Base-by-base conservation (phyloP, 352 stramenopile genomes). In the Albugo candida region DNA sequence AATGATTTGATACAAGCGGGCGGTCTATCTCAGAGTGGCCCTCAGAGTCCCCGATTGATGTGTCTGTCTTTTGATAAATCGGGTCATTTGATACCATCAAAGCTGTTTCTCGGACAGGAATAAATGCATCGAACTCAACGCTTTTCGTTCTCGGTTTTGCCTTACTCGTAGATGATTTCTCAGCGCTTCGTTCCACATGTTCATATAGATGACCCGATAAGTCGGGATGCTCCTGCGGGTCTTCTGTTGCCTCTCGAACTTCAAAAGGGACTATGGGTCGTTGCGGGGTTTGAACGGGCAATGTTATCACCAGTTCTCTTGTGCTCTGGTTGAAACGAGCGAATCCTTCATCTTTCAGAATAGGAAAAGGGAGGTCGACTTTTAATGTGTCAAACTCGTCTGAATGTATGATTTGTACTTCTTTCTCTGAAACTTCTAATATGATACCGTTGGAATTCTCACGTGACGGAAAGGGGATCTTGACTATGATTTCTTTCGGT, bases 301-400 rank as follows among this genome's bases (percentile, higher is more conserved):
- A 54, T 24, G 78, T 89, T 12, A 94, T 70, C 2, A 83, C 51
- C 0, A 94, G 50, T 20, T 78, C 70, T 13, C 67, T 63, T 3
- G 51, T 62, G 34, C 75, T 79, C 48, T 91, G 91, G 45, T 94
- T 78, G 54, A 89, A 94, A 36, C 69, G 81, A 21, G 83, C 81
- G 45, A 50, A 63, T 0, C 78, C 80, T 16, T 86, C 87, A 11
- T 64, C 54, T 51, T 93, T 73, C 8, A 86, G 39, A 3, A 94
- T 78, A 0, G 67, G 61, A 53, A 79, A 93, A 14, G 82, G 77
- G 16, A 94, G 52, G 4, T 55, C 36, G 14, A 93, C 13, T 13
- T 65, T 53, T 13, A 93, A 43, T 5, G 66, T 51, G 5, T 65
- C 64, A 45, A 85, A 87, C 11, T 59, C 49, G 11, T 60, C 51